A percentile compares a stretch with the other conserved stretches of the same genome.
These are phyloP conservation scores for Penicillium bialowiezense DNA, from an alignment of 495 filamentous ascomycete species.

Conservation along the genomic window DNA sequence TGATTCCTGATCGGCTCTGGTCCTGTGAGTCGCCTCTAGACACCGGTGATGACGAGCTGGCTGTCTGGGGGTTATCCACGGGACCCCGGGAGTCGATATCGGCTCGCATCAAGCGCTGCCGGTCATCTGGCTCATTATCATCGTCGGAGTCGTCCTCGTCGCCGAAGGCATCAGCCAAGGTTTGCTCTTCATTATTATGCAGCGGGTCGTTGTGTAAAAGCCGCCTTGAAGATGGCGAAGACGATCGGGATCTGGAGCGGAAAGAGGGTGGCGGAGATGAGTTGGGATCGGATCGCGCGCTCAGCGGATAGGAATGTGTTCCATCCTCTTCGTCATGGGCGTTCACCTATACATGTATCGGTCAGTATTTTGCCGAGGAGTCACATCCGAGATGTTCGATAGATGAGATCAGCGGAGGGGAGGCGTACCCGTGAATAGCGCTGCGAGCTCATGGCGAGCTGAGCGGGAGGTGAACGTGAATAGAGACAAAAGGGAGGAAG, in stretches of 20 bases:
- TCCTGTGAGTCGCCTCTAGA: constrained; percentile 22
- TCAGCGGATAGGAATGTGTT: constrained; percentile 38
- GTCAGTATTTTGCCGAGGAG: constrained; percentile 13
- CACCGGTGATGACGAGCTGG: constrained; percentile 40
- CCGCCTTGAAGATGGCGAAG: constrained; percentile 63
- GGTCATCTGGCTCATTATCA: constrained; percentile 73
- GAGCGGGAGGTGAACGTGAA: constrained; percentile 26
- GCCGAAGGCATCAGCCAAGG: constrained; percentile 86
- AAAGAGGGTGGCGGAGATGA: constrained; percentile 94
- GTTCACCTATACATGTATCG: constrained; percentile 41
- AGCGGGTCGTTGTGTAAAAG: constrained; percentile 53
- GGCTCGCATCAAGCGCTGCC: constrained; percentile 79
- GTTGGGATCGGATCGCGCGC: constrained; percentile 43
- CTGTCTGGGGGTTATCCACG: constrained; percentile 24
- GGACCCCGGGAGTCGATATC: constrained; percentile 44
- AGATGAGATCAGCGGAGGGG: constrained; percentile 24
- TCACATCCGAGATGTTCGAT: constrained; percentile 16
- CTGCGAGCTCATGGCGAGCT: constrained; percentile 70
- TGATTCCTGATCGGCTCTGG: constrained; percentile 23
- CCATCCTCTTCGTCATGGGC: constrained; percentile 52
- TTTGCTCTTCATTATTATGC: constrained; percentile 61
- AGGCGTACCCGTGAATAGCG: constrained; percentile 79
- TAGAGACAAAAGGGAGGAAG: constrained; percentile 19
- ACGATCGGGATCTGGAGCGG: constrained; percentile 73
- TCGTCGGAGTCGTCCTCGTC: constrained; percentile 68